Conservation (phyloP, 805 yeast species). For the Candida easanensis region DNA sequence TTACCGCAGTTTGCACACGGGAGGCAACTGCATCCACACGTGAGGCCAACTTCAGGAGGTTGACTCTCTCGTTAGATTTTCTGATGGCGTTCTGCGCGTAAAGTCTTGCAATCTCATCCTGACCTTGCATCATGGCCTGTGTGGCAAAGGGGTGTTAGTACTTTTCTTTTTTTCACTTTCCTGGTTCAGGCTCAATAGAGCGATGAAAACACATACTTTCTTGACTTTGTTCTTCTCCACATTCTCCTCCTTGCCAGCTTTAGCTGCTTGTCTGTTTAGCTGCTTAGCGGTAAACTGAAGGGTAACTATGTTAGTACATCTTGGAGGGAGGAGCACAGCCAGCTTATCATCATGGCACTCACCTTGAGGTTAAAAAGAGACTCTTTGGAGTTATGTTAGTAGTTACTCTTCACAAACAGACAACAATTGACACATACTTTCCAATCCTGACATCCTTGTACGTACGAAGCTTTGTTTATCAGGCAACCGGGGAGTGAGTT, state of each 20-base stretch:
- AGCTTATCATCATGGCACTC: constrained; percentile 12
- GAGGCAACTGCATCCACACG: constrained; percentile 95
- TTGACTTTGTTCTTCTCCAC: constrained; percentile 85
- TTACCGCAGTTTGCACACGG: constrained; percentile 95
- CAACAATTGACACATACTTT: constrained; percentile 18
- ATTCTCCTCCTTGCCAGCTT: constrained; percentile 87
- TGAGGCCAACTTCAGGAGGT: constrained; percentile 76
- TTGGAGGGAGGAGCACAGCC: background rate
- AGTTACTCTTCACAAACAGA: constrained; percentile 6
- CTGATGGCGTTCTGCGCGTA: constrained; percentile 97
- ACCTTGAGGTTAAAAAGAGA: constrained; percentile 64
- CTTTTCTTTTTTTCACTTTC: no score
- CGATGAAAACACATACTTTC: constrained; percentile 34
- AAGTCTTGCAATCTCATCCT: constrained; percentile 86
- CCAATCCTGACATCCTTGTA: constrained; percentile 36
- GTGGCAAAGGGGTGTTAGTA: background rate
- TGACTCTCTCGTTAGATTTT: constrained; percentile 82
- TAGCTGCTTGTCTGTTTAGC: constrained; percentile 82
- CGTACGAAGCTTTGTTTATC: no score
- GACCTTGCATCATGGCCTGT: constrained; percentile 73
- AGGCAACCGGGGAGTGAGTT: no score
- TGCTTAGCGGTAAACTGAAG: constrained; percentile 91
- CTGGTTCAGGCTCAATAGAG: no score
- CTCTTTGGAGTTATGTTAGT: constrained; percentile 32
- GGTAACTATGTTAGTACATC: constrained; percentile 17